Evolutionary conservation across 2,329 filamentous ascomycete species (phyloP), one percentile per base, ranked within the genome.

Genomic region (Ceratocystis lukuohia): DNA sequence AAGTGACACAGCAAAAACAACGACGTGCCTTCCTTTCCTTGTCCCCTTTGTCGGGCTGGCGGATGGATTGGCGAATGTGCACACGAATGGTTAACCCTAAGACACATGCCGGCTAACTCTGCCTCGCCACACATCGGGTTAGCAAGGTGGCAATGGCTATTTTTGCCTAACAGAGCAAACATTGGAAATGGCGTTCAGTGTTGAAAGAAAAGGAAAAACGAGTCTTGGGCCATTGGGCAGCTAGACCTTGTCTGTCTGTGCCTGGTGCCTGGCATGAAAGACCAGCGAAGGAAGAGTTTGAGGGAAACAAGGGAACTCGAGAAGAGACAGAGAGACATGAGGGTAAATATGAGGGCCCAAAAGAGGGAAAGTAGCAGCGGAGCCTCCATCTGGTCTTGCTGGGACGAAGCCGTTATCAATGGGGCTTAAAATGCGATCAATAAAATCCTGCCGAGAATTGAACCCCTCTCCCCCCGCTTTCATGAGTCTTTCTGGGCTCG

Each of bases 1-100:
- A 25, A 59, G 53, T 59, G 53, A 59, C 53, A 59, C 53, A 59
- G 25, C 53, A 33, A 59, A 33, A 59, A n/a, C 53, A 33, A 59
- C 53, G 53, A 59, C 53, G 28, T 53, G 22, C 48, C 48, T 53
- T 53, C 48, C 20, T 53, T 53, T 25, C 48, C 48, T 53, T 53
- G 48, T 53, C 0, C 3, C 20, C 48, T 17, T n/a, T 12, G 20
- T 22, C n/a, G 22, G n/a, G 20, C 48, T 53, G 25, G 48, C 8
- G 22, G 25, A 28, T 20, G 22, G 25, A 28, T 20, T 53, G 1
- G 48, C 4, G 48, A 28, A 10, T 20, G 3, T 53, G 48, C 3
- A 28, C 20, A 53, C 3, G 25, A 8, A 7, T 28, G 15, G 3
- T 5, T 53, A 53, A 53, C 48, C 48, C 48, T 53, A 53, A 53